Base-by-base conservation (phyloP, 2,329 filamentous ascomycete genomes). In the Nemania abortiva region DNA sequence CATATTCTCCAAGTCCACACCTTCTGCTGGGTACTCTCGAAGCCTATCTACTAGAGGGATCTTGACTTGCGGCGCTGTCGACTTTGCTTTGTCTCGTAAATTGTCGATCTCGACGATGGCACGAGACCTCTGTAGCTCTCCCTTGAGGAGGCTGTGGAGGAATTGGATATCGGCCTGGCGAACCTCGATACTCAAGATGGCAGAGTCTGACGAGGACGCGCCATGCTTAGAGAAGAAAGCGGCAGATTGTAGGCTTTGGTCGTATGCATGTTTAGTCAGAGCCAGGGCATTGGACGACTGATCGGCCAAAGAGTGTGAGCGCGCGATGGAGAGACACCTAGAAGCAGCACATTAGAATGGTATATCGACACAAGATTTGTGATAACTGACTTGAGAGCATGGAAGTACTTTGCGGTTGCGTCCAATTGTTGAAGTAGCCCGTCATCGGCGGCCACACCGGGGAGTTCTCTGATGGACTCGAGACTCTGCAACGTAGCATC, bases 401-500 rank as follows among this genome's bases (percentile, higher is more conserved):
- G 89, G 83, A 98, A 99, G 81, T 98, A 98, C 69, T 88, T 85
- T 42, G 88, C 86, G 74, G 93, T 95, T 39, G 89, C 89, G 65
- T 93, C 89, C n/a, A 99, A 84, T 79, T 96, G 93, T 54, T 87
- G 83, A 4, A 94, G 85, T 72, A 99, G 92, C 18, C 83, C 85
- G 49, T 89, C 87, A 76, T 99, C 96, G 50, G 94, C 92, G 42
- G 94, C 94, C 20, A 98, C 92, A 80, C 96, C 96, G 2, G 94
- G 92, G 15, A 99, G 86, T 69, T 97, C 94, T 75, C 92, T 93
- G 79, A 98, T 90, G 4, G 94, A 93, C 73, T 98, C 92, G 68
- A 99, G 85, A 80, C 94, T 98, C 81, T 98, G 93, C 27, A 98
- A 82, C 9, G 92, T 97, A 27, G 94, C 93, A 78, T 98, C 94